Base-by-base conservation (phyloP, 2,329 filamentous ascomycete species). In the Alternaria sp. region DNA sequence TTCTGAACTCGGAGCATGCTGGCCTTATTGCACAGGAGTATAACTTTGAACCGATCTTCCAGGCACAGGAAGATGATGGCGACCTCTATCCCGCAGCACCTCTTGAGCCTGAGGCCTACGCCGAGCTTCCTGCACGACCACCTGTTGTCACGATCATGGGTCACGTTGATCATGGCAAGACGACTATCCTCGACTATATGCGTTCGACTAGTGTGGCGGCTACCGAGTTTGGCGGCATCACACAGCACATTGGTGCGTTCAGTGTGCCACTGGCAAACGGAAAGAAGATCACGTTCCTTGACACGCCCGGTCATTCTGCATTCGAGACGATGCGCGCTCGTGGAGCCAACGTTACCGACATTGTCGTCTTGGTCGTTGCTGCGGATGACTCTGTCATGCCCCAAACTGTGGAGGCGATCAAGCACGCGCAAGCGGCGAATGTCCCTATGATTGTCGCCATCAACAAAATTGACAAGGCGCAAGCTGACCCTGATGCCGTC, bases 91-190 rank as follows among this genome's bases (percentile, higher is more conserved):
- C 93, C 2, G 82, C 86, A 25, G 67, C 70, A 10, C 62, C 70
- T 23, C 47, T 87, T 88, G 61, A 75, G 58, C 63, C 74, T 57
- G 9, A 89, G 89, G 72, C 92, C 95, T 78, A 86, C 84, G 53
- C 91, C 0, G 71, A 80, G 14, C 81, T 97, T 8, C 93, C 94
- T 2, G 80, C 84, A 33, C 88, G 96, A 15, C 95, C 96, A 8
- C 96, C 96, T 0, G 93, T 99, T 37, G 94, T 99, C 43, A 98
- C 96, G 0, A 99, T 99, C 75, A 99, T 99, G 96, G 96, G 96
- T 3, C 96, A 99, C 69, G 96, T 99, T 72, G 96, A 99, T 78
- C 96, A 99, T 79, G 96, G 96, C 58, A 99, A 99, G 83, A 99
- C 96, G 1, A 99, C 96, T 0, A 89, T 99, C 45, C 85, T 99